phyloP scores from a whole-genome alignment of 78 protist species.

The Dictyostelium citrinum region DNA sequence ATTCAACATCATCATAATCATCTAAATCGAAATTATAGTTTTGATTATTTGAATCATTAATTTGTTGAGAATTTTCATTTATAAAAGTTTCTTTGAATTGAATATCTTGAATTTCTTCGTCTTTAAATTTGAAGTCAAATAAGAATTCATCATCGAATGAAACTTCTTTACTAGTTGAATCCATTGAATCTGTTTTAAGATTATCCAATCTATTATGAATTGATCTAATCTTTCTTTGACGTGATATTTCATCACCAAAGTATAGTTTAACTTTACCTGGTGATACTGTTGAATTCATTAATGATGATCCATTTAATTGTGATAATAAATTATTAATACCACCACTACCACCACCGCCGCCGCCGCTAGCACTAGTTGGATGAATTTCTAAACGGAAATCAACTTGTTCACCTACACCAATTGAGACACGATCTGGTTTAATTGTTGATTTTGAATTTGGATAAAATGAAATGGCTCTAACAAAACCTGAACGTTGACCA shows the following conservation, averaged over 20 bases:
- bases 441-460: neutral
- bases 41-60: neutral
- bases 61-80: neutral
- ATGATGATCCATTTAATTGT: neutral
- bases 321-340: neutral
- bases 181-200: neutral
- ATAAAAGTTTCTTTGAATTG: neutral
- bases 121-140: constrained; percentile 3
- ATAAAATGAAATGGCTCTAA: constrained; percentile 3
- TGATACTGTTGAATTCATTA: neutral
- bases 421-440: constrained; percentile 18
- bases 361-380: neutral
- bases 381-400: neutral
- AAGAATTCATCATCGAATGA: neutral
- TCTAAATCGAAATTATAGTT: neutral
- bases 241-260: constrained; percentile 68
- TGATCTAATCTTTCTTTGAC: constrained; percentile 7
- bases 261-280: constrained; percentile 23
- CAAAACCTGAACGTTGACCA: constrained; percentile 65
- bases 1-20: constrained; percentile 15
- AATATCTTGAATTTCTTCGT: neutral
- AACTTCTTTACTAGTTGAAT: neutral
- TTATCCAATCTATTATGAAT: neutral
- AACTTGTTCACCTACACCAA: constrained; percentile 30
- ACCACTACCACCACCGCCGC: neutral